Conservation (phyloP, 352 stramenopile genomes). For the Globisporangium nunn region DNA sequence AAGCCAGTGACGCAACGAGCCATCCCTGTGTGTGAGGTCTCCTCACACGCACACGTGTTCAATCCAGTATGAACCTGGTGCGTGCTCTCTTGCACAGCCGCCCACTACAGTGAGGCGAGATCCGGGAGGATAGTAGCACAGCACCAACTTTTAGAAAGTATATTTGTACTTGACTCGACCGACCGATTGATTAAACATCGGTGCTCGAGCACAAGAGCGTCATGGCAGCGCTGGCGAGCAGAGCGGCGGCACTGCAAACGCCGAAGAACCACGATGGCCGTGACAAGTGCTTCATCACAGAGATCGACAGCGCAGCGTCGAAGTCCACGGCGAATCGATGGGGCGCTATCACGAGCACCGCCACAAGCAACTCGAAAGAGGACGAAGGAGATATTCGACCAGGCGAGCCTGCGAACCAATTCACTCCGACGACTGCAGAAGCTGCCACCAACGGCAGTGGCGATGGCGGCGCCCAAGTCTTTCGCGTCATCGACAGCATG, state of each 20-base stretch:
- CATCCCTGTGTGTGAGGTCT: no score
- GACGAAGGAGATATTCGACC: neutral
- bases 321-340: neutral
- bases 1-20: no score
- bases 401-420: conserved; percentile 5
- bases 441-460: conserved; percentile 6
- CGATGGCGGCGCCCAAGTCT: conserved; percentile 30
- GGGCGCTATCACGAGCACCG: neutral
- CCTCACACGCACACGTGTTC: no score
- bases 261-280: neutral
- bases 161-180: no score
- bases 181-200: no score
- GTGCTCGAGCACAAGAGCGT: neutral
- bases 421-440: conserved; percentile 1
- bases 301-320: conserved; percentile 11
- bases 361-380: conserved; percentile 4
- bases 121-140: no score
- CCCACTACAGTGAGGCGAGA: no score
- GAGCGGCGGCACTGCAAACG: neutral
- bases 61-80: no score
- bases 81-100: no score
- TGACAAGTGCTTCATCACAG: conserved; percentile 29
- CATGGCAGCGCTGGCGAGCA: neutral
- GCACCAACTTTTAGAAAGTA: no score
- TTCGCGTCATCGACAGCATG: conserved; percentile 43